Base-by-base conservation (phyloP, 768 basidiomycete genomes). In the Kwoniella sp. region DNA sequence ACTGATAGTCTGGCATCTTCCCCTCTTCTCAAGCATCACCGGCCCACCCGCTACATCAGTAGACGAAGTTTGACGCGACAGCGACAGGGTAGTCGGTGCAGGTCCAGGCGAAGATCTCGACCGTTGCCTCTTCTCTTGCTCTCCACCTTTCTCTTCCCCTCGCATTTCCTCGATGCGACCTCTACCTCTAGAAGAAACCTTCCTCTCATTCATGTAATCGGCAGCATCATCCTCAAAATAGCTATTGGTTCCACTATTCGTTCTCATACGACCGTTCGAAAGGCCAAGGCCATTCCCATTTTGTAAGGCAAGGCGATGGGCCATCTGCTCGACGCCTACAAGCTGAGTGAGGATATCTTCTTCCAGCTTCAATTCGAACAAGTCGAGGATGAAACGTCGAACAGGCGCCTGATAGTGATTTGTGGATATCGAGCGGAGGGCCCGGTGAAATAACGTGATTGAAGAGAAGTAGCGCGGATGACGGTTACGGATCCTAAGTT, bases 341-440 rank as follows among this genome's bases (percentile, higher is more conserved):
- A 67, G 29, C 54, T 53, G 56, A 10, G 48, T 49, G 4, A 76
- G 58, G 6, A 62, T 70, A 4, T 73, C 74, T 5, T 64, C 60
- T 25, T 69, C 63, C 44, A 96, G 80, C 44, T 89, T 88, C 56
- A 94, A 81, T 72, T 88, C 89, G 83, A 99, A 99, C 6, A 97
- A 83, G 63, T 99, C 95, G 64, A 97, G 80, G 67, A 98, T 88
- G 78, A 93, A 98, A 60, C 91, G 85, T 50, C 95, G 87, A 63
- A 96, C 93, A 17, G 94, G 91, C 9, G 93, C 85, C 26, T 93
- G 89, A 79, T 92, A 97, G 63, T 90, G 88, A 63, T 91, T 90
- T 0, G 88, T 89, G 1, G 91, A 93, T 61, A 99, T 88, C 57
- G 89, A 87, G 57, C 91, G 89, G 37, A 97, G 83, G 0, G 88